Evolutionary conservation across 805 yeast genomes (phyloP), one percentile per base, ranked within the genome.

Genomic region (Torulaspora maleeae): DNA sequence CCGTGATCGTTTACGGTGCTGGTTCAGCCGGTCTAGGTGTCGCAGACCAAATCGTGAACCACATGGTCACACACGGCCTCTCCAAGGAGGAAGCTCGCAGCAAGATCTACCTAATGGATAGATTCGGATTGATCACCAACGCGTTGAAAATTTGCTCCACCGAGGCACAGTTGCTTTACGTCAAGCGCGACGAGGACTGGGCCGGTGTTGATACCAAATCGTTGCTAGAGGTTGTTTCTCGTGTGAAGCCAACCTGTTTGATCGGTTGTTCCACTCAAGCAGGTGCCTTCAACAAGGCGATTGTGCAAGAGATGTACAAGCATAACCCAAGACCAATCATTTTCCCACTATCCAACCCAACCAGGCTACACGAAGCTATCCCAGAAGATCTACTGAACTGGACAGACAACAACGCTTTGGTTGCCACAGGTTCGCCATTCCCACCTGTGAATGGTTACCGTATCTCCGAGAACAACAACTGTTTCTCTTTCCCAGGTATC

Each of bases 351-450:
- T 86, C 96, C 8, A 91, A 91, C 70, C 99, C 99, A 46, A 91
- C 98, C 3, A 79, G 96, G 65, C 74, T 93, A 54, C 96, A 87
- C 60, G 98, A 93, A 69, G 97, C 97, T 41, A 74, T 83, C 50
- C 99, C 99, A 15, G 86, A 74, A 30, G 98, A 91, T 68, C 75
- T 93, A 47, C 77, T 91, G 79, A 76, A 76, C 56, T 93, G 97
- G 96, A 91, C 98, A 19, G 83, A 90, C 57, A 83, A 83, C 66
- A 79, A 85, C 59, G 98, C 96, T 2, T 70, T 91, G 51, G 87
- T 90, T 42, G 99, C 98, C 17, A 93, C 98, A 1, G 98, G 98
- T 19, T 91, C 98, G n/a, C 98, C 98, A 33, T 93, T 93, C 76
- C 79, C 78, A 54, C 95, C 96, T 12, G 97, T 91, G 36, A 77